A percentile compares a stretch with the other conserved stretches of the same genome.
These are phyloP conservation scores for Microsporum audouinii DNA, from an alignment of 2,329 filamentous ascomycete genomes.

Conservation along the genomic window DNA sequence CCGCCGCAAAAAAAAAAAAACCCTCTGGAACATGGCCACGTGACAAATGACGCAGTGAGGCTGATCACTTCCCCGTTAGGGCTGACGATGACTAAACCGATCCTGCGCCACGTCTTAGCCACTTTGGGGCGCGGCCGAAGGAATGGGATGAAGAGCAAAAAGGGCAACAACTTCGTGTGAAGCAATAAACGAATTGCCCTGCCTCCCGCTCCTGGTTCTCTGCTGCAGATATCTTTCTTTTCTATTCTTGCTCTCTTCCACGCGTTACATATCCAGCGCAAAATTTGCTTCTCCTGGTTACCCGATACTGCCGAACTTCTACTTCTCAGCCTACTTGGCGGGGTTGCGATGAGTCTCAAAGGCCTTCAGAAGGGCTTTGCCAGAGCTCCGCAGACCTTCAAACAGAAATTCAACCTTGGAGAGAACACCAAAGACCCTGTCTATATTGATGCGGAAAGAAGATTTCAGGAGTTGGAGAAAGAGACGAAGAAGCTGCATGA, in stretches of 20 bases:
- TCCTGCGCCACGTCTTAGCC: not conserved
- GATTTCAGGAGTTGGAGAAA: constrained; percentile 84
- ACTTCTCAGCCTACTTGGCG: not conserved
- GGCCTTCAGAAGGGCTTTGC: constrained; percentile 84
- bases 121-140: not conserved
- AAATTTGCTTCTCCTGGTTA: not conserved
- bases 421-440: constrained; percentile 91
- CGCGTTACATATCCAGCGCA: not conserved
- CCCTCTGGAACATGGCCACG: not conserved
- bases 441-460: constrained; percentile 85
- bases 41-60: not conserved
- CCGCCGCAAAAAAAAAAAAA: too few relatives aligned
- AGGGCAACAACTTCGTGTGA: not conserved
- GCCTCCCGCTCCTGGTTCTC: not conserved
- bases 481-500: constrained; percentile 96
- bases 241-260: not conserved
- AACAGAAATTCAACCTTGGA: constrained; percentile 85
- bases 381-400: constrained; percentile 85
- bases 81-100: not conserved
- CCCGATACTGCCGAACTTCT: not conserved
- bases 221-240: not conserved
- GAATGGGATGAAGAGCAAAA: not conserved
- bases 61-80: not conserved
- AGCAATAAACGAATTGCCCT: not conserved
- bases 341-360: constrained; percentile 74